Evolutionary conservation across 1,284 basidiomycete species (phyloP).

Genomic region (Rhodotorula sp.): DNA sequence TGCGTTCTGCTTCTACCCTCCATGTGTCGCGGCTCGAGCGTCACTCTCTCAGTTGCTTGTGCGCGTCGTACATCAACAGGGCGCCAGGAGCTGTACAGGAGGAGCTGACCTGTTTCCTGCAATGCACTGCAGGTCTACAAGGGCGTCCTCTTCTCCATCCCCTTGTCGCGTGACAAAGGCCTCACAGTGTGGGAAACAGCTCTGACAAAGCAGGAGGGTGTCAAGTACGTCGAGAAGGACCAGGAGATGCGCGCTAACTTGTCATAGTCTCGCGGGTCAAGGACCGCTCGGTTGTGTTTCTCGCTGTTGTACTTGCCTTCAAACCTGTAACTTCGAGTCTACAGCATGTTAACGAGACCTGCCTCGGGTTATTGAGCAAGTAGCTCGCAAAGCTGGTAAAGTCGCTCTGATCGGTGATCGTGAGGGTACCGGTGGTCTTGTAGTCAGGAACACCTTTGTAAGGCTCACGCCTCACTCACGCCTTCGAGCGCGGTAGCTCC

Average conservation of each 20-base stretch:
- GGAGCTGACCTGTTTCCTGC: not conserved
- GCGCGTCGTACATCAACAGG: no score
- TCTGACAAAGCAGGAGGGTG: conserved; percentile 14
- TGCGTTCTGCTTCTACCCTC: not conserved
- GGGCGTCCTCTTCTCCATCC: conserved; percentile 32
- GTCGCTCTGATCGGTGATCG: conserved; percentile 45
- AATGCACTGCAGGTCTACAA: conserved; percentile 30
- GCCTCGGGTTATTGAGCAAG: conserved; percentile 61
- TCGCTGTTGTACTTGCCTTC: not conserved
- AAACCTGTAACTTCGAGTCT: not conserved
- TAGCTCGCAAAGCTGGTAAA: conserved; percentile 68
- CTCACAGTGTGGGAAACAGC: conserved; percentile 11
- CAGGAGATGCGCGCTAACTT: conserved; percentile 8
- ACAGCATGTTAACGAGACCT: no score
- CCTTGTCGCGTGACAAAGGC: conserved; percentile 13
- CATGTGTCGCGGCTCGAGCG: no score
- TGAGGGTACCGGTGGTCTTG: conserved; percentile 47
- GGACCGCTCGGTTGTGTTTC: not conserved
- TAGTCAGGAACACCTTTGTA: conserved; percentile 64
- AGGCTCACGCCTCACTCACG: not conserved
- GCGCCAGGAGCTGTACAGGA: no score
- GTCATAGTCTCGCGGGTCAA: not conserved
- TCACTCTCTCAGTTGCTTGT: no score
- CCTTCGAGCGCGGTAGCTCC: not conserved
- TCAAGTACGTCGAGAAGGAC: conserved; percentile 36